phyloP scores from a whole-genome alignment of 1,284 basidiomycete genomes.

The Thelephora terrestris region DNA sequence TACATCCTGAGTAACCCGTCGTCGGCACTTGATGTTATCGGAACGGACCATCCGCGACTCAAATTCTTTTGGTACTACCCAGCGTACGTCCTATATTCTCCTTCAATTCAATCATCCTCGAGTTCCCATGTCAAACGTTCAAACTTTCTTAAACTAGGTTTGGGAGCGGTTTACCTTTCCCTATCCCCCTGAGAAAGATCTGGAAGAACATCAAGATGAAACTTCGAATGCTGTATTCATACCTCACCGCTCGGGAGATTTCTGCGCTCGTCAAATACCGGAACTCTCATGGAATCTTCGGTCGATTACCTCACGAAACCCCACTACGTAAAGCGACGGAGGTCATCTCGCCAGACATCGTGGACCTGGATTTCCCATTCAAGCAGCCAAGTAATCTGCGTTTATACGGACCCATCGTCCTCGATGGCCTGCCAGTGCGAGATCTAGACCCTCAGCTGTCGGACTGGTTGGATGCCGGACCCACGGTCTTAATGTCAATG shows the following conservation, averaged over 20 bases:
- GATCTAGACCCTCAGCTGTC: slow-evolving; percentile 6
- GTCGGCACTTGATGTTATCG: slow-evolving; percentile 10
- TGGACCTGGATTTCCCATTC: slow-evolving; percentile 11
- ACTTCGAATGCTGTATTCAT: slow-evolving; percentile 5
- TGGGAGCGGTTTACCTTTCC: slow-evolving; percentile 8
- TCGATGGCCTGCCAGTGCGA: slow-evolving; percentile 6
- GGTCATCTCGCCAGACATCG: slow-evolving; percentile 10
- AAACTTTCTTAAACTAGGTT: slow-evolving; percentile 3
- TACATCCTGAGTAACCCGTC: no score
- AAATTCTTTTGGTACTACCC: slow-evolving; percentile 10
- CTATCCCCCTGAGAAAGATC: slow-evolving; percentile 9
- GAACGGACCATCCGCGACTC: slow-evolving; percentile 6
- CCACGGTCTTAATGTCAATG: slow-evolving; percentile 10
- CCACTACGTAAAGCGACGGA: slow-evolving; percentile 7
- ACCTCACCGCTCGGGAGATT: slow-evolving; percentile 7
- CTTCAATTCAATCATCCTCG: neutral
- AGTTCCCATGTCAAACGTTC: neutral
- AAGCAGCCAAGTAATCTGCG: slow-evolving; percentile 6
- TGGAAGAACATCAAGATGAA: slow-evolving; percentile 11
- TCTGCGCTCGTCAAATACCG: slow-evolving; percentile 6
- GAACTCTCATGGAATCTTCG: slow-evolving; percentile 8
- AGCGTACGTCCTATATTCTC: slow-evolving; percentile 7
- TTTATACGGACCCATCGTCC: slow-evolving; percentile 9
- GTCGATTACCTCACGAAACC: slow-evolving; percentile 7
- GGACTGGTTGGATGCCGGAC: slow-evolving; percentile 6